Conservation (phyloP, 257 asterid genomes). For the Scutellaria galericulata region DNA sequence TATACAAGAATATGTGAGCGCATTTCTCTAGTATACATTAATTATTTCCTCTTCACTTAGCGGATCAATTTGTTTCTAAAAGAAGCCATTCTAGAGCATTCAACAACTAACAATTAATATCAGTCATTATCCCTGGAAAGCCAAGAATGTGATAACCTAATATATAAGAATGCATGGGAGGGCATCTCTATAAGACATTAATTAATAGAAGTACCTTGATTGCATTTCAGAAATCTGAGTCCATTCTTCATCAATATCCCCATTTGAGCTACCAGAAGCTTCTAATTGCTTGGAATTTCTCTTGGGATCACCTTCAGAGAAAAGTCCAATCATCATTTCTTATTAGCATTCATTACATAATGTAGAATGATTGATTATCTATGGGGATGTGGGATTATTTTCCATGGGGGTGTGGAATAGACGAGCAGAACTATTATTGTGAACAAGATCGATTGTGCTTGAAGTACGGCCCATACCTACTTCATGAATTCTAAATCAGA, state of each 20-base stretch:
- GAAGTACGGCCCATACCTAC: neutral
- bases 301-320: conserved; percentile 43
- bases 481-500: neutral
- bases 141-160: no score
- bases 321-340: conserved; percentile 26
- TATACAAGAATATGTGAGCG: no score
- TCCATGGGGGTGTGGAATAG: neutral
- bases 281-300: conserved; percentile 46
- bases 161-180: neutral
- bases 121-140: no score
- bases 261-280: conserved; percentile 49
- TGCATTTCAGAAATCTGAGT: conserved; percentile 71
- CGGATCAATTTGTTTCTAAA: conserved; percentile 85
- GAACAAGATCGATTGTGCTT: neutral
- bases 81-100: conserved; percentile 65
- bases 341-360: conserved; percentile 29
- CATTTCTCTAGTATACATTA: no score
- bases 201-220: conserved; percentile 56
- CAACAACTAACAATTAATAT: conserved; percentile 13
- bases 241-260: conserved; percentile 78
- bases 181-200: neutral
- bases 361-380: neutral
- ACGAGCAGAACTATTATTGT: neutral
- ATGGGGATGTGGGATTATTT: neutral
- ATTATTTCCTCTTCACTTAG: conserved; percentile 83